phyloP scores from a whole-genome alignment of 2,329 filamentous ascomycete species.

The Raffaelea deltoideospora region DNA sequence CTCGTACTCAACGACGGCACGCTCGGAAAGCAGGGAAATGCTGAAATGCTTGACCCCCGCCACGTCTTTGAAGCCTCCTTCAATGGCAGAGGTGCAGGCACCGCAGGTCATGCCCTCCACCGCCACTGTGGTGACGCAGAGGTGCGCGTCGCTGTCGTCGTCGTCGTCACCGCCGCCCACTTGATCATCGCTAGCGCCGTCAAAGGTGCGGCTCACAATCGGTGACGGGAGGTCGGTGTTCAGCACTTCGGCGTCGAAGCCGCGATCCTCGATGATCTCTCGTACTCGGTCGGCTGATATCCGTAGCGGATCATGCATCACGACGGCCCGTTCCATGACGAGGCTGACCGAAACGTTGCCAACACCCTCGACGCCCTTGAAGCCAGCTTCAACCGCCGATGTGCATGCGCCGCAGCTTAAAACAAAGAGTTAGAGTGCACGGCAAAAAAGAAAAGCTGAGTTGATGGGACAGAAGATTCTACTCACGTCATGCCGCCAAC shows the following conservation, averaged over 20 bases:
- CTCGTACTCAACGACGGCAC: conserved; percentile 76
- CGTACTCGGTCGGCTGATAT: conserved; percentile 62
- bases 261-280: conserved; percentile 80
- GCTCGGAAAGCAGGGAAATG: conserved; percentile 71
- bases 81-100: conserved; percentile 74
- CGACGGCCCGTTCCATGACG: conserved; percentile 89
- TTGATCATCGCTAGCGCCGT: conserved; percentile 16
- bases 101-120: conserved; percentile 86
- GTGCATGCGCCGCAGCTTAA: conserved; percentile 77
- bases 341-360: conserved; percentile 82
- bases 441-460: conserved; percentile 4
- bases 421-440: conserved; percentile 17
- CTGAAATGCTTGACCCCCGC: conserved; percentile 60
- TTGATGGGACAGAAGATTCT: background rate
- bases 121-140: conserved; percentile 58
- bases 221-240: conserved; percentile 57
- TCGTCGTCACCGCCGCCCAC: conserved; percentile 21
- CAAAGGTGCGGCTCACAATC: conserved; percentile 21
- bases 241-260: conserved; percentile 84
- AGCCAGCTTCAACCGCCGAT: conserved; percentile 84
- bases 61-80: conserved; percentile 63
- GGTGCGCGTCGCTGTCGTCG: conserved; percentile 20
- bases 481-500: conserved; percentile 75
- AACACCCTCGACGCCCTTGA: conserved; percentile 67
- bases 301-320: conserved; percentile 68